phyloP scores from a whole-genome alignment of 805 yeast genomes.

The Teunomyces panamensis region DNA sequence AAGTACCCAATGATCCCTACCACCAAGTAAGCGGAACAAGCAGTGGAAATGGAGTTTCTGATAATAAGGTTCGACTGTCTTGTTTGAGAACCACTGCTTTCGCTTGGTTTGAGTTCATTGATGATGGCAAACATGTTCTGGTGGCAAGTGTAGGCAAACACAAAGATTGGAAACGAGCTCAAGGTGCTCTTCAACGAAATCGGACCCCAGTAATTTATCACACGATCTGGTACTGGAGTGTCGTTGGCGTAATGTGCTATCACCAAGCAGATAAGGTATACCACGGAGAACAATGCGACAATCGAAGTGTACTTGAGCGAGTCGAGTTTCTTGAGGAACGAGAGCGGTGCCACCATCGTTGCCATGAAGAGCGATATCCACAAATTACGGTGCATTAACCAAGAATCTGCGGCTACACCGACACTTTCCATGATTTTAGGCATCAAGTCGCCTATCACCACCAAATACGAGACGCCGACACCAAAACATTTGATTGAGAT shows the following conservation, averaged over 20 bases:
- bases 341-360: conserved; percentile 58
- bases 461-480: conserved; percentile 67
- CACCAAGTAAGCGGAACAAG: conserved; percentile 55
- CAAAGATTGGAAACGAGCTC: conserved; percentile 68
- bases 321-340: conserved; percentile 60
- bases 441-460: conserved; percentile 73
- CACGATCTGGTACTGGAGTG: conserved; percentile 12
- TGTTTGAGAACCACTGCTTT: conserved; percentile 35
- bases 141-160: conserved; percentile 79
- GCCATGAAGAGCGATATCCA: conserved; percentile 54
- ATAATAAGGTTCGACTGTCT: conserved; percentile 50
- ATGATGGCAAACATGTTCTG: conserved; percentile 78
- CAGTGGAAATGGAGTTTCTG: conserved; percentile 51
- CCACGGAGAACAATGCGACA: conserved; percentile 66
- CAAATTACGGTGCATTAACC: conserved; percentile 40
- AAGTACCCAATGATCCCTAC: conserved; percentile 72
- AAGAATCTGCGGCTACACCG: conserved; percentile 20
- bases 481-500: conserved; percentile 80
- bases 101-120: conserved; percentile 55
- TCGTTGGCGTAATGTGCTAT: conserved; percentile 44
- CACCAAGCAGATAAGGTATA: conserved; percentile 56
- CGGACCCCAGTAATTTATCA: conserved; percentile 37
- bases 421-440: conserved; percentile 51
- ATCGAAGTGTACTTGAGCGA: conserved; percentile 68
- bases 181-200: conserved; percentile 39